A percentile compares a stretch with the other conserved stretches of the same genome.
These are phyloP conservation scores for Hypoxylon sp. DNA, from an alignment of 2,329 filamentous ascomycete species.

Conservation along the genomic window DNA sequence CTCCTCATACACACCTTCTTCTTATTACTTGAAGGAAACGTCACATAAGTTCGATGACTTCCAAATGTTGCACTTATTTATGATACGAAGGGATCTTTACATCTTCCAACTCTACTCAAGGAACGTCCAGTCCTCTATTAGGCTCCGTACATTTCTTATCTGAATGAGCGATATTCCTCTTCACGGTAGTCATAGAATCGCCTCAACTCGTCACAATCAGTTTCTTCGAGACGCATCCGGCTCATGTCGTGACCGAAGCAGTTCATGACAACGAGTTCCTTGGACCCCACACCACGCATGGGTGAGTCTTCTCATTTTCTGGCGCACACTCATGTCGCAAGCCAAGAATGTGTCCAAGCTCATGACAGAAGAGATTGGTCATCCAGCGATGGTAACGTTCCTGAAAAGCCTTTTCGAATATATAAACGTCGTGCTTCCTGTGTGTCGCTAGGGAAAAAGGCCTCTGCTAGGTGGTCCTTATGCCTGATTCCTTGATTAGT, in stretches of 20 bases:
- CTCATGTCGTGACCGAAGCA: background rate
- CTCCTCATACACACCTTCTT: no score
- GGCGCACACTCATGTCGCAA: constrained; percentile 26
- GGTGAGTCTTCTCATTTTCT: background rate
- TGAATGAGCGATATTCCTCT: no score
- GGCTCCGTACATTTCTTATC: no score
- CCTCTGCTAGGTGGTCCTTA: background rate
- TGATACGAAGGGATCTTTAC: no score
- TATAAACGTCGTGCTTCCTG: background rate
- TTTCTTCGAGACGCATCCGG: constrained; percentile 1
- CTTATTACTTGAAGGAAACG: no score
- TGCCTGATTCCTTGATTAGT: background rate
- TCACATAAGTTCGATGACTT: no score
- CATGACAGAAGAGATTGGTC: constrained; percentile 26
- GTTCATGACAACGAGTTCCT: constrained; percentile 11
- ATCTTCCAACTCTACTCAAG: no score
- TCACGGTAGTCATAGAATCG: no score
- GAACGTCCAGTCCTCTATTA: no score
- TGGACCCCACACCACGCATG: background rate
- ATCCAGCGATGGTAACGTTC: background rate
- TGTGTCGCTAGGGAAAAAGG: constrained; percentile 10
- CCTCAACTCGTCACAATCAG: no score
- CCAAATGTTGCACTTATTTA: no score
- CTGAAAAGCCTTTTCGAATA: background rate
- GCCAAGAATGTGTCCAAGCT: constrained; percentile 32